Base-by-base conservation (phyloP, 2,329 filamentous ascomycete genomes). In the Fusarium hostae region DNA sequence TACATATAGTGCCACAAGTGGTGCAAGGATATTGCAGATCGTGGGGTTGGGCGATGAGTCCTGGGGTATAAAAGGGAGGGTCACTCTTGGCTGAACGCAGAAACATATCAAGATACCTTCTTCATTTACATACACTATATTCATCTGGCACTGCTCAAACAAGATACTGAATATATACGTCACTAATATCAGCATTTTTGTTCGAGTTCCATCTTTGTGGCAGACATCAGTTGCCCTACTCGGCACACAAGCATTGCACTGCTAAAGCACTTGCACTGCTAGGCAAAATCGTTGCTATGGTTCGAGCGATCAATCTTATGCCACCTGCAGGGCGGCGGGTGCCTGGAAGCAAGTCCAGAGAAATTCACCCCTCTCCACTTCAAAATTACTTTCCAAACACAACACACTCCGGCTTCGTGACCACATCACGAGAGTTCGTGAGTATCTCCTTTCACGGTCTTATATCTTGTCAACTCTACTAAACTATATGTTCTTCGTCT, bases 41-140 rank as follows among this genome's bases (percentile, higher is more conserved):
- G 52, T 55, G 52, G 54, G 51, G 37, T 39, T 28, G 45, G 10
- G 24, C 16, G 22, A 51, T 18, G 37, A n/a, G 18, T 32, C 34
- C 47, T 43, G 45, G 55, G 37, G 44, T 71, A 69, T 47, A 72
- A 69, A 65, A 55, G 48, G 15, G 43, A 34, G 35, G 11, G 16
- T 22, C 37, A 55, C 24, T 26, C 43, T 50, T 32, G 37, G 37
- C 26, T 26, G 24, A 8, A 45, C 18, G 37, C 15, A 22, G 18
- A 10, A 13, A 13, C 8, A 48, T 22, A 48, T 55, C n/a, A 22
- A 30, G 43, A 32, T 41, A 34, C 32, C 28, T 55, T 18, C 24
- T 59, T 34, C 12, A 30, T 26, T 47, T 34, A 10, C 22, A 26
- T 20, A 9, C 8, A 6, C 9, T 43, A 20, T 5, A 28, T 7